Conservation (phyloP, 2,329 filamentous ascomycete species). For the Penicillium sp. region DNA sequence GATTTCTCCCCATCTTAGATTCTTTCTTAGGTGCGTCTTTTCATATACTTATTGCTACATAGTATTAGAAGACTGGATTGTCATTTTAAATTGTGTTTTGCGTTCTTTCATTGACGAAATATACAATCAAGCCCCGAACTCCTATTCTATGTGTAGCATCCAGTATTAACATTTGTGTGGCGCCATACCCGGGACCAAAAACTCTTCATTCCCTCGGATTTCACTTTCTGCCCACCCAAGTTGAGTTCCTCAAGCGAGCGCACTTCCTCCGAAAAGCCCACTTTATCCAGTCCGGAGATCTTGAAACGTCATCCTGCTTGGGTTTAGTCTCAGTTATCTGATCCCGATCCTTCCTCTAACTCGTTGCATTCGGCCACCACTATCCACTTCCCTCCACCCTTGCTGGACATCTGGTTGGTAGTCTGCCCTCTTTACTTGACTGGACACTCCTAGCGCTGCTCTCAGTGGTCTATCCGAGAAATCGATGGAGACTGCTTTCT, state of each 20-base stretch:
- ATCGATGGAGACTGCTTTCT: conserved; percentile 7
- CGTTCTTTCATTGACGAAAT: not conserved
- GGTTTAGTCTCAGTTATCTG: conserved; percentile 26
- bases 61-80: not conserved
- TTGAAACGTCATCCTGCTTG: conserved; percentile 19
- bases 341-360: conserved; percentile 21
- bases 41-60: not conserved
- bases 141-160: too few species aligned
- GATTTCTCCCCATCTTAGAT: conserved; percentile 10
- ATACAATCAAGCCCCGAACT: too few species aligned
- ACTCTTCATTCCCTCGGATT: not conserved
- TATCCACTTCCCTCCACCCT: conserved; percentile 27
- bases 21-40: conserved; percentile 4
- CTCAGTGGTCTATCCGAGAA: conserved; percentile 1
- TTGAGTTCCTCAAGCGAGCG: conserved; percentile 2
- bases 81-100: not conserved
- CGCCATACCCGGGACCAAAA: not conserved
- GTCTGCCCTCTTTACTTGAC: conserved; percentile 13
- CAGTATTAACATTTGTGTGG: not conserved
- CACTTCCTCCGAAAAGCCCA: conserved; percentile 12
- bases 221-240: not conserved
- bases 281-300: conserved; percentile 12
- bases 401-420: conserved; percentile 11
- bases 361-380: conserved; percentile 15
- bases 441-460: conserved; percentile 3